phyloP scores from a whole-genome alignment of 129 eudicot genomes.

The Pittosporum tobira region DNA sequence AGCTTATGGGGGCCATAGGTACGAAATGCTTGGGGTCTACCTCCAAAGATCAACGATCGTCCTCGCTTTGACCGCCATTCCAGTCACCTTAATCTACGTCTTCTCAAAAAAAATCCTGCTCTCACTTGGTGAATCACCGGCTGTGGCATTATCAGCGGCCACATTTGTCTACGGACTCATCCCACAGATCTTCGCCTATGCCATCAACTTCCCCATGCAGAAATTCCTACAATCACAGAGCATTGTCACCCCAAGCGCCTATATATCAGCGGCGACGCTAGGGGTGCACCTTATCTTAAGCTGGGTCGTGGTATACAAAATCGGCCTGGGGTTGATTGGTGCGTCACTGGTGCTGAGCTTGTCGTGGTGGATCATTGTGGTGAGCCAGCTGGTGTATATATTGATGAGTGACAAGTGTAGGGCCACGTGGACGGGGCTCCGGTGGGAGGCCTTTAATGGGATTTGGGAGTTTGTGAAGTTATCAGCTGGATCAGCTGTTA shows the following conservation, averaged over 20 bases:
- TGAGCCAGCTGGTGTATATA: conserved; percentile 45
- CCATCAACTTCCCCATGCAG: conserved; percentile 67
- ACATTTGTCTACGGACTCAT: conserved; percentile 65
- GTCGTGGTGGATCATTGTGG: conserved; percentile 81
- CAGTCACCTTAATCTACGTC: conserved; percentile 37
- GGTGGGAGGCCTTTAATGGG: conserved; percentile 49
- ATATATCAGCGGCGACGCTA: conserved; percentile 50
- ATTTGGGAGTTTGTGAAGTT: conserved; percentile 58
- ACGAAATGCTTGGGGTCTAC: conserved; percentile 72
- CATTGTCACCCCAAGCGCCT: conserved; percentile 58
- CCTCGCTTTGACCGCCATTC: conserved; percentile 42
- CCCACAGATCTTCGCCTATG: conserved; percentile 74
- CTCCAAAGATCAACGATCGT: conserved; percentile 68
- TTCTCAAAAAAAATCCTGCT: conserved; percentile 42
- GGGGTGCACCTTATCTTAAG: conserved; percentile 43
- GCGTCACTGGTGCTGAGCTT: conserved; percentile 60
- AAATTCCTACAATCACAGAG: conserved; percentile 75
- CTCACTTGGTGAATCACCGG: conserved; percentile 39
- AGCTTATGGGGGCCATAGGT: conserved; percentile 60
- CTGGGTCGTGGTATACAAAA: conserved; percentile 54
- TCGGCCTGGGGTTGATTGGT: conserved; percentile 51
- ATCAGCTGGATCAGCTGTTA: conserved; percentile 68
- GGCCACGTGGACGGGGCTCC: conserved; percentile 61
- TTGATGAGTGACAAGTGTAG: conserved; percentile 43
- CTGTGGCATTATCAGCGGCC: conserved; percentile 49